Base-by-base conservation (phyloP, 2,329 filamentous ascomycete species). In the Arthrobotrys sphaeroides region DNA sequence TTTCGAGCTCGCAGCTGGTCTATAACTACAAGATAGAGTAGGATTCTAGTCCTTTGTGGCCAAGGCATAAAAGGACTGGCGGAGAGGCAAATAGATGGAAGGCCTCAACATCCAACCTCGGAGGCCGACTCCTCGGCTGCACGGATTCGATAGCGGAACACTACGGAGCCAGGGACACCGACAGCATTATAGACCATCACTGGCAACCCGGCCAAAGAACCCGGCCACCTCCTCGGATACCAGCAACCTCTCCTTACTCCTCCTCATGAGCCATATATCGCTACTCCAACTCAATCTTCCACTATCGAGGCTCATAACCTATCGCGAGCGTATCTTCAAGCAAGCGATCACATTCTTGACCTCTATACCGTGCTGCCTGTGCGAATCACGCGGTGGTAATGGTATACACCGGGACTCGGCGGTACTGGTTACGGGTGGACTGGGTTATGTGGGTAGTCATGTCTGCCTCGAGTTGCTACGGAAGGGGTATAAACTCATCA, bases 391-490 rank as follows among this genome's bases (percentile, higher is more conserved):
- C 12, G 4, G 1, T 3, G 4, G 5, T n/a, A n/a, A n/a, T n/a
- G n/a, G n/a, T n/a, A n/a, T n/a, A 20, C 1, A 3, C 13, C 31
- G 33, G 28, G n/a, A 22, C 5, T 33, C 66, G 1, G 31, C 43
- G n/a, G 67, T 84, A 59, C 81, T 84, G 5, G 82, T 84, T 57
- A 84, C 83, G 20, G 83, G 83, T 16, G 83, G 83, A 1, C 79
- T 84, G 16, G 83, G 83, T 3, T 84, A 83, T 69, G 83, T 84
- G 77, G 83, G 83, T 36, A 83, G 82, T 77, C 83, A 84, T 78
- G 83, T 83, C 51, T 82, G 82, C 22, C 77, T 83, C 65, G 83
- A 84, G 69, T 79, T 84, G 22, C 80, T 84, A 33, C 83, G 83
- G 62, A 81, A 82, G 53, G 80, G 79, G 45, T 83, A 83, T 77